Evolutionary conservation across 345 rosid genomes (phyloP).

Genomic region (Eucalyptus rudis): DNA sequence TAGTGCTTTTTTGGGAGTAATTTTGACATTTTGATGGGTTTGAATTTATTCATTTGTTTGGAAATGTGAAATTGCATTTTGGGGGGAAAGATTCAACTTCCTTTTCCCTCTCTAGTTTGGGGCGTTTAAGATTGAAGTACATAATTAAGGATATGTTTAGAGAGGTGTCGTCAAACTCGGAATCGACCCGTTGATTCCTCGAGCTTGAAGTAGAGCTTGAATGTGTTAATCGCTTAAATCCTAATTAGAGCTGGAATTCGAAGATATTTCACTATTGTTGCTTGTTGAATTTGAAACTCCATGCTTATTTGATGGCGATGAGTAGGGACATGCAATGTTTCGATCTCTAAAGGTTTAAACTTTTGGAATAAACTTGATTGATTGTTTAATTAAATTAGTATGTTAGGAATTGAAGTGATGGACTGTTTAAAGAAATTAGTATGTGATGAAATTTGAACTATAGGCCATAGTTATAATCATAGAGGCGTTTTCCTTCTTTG

Average conservation of each 20-base stretch:
- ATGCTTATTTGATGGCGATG: neutral
- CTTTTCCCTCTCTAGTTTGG: neutral
- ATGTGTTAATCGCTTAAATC: neutral
- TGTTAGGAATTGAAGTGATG: neutral
- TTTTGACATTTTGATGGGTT: neutral
- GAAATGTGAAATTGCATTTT: neutral
- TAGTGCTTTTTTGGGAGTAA: neutral
- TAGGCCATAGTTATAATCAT: neutral
- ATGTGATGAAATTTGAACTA: neutral
- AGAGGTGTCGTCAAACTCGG: fast-evolving
- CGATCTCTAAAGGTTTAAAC: neutral
- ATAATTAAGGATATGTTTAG: neutral
- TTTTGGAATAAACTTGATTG: neutral
- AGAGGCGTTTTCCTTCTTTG: neutral
- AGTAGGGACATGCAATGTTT: neutral
- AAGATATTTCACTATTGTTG: neutral
- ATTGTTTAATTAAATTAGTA: neutral
- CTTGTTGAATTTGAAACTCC: neutral
- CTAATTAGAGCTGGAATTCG: neutral
- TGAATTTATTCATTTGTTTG: neutral
- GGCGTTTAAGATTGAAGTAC: no score
- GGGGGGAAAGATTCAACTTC: neutral
- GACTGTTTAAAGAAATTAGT: neutral
- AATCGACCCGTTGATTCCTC: fast-evolving
- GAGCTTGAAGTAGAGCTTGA: neutral